Percentiles rank a stretch among this genome's conserved stretches.
These are phyloP conservation scores for Chalciporus chontae DNA, from an alignment of 768 basidiomycete genomes.

Conservation along the genomic window DNA sequence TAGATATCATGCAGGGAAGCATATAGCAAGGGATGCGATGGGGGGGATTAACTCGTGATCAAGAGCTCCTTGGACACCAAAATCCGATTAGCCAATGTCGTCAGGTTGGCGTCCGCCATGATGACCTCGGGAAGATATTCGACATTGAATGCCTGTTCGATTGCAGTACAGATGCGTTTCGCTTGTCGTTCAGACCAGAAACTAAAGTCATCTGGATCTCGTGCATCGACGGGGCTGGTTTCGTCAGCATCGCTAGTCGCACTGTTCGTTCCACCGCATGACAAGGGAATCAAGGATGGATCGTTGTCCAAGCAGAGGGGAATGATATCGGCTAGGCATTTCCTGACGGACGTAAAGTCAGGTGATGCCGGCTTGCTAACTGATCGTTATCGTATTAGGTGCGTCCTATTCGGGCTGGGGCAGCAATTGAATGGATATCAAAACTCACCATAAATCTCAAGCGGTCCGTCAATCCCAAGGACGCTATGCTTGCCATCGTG, in stretches of 20 bases:
- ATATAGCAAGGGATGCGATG: neutral
- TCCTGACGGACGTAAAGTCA: constrained; percentile 63
- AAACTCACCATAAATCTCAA: constrained; percentile 83
- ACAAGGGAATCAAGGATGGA: constrained; percentile 72
- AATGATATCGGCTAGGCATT: constrained; percentile 71
- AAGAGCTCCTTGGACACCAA: constrained; percentile 68
- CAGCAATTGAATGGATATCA: neutral
- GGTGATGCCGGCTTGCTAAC: constrained; percentile 66
- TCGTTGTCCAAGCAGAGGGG: constrained; percentile 86
- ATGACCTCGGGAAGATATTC: constrained; percentile 90
- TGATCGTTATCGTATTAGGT: constrained; percentile 27
- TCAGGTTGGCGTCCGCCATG: constrained; percentile 90
- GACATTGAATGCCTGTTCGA: constrained; percentile 80
- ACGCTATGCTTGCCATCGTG: constrained; percentile 98
- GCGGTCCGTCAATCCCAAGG: constrained; percentile 76
- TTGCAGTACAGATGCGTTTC: constrained; percentile 75
- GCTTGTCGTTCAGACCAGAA: constrained; percentile 94
- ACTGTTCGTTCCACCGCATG: constrained; percentile 44
- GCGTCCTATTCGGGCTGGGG: neutral
- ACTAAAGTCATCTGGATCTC: constrained; percentile 88
- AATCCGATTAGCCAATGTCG: constrained; percentile 80
- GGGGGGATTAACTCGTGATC: constrained; percentile 13
- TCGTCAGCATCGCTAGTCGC: constrained; percentile 10
- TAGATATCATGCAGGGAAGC: neutral
- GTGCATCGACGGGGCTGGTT: constrained; percentile 34